These are phyloP conservation scores for Erodium maritimum DNA, from an alignment of 345 rosid genomes.

Conservation along the genomic window DNA sequence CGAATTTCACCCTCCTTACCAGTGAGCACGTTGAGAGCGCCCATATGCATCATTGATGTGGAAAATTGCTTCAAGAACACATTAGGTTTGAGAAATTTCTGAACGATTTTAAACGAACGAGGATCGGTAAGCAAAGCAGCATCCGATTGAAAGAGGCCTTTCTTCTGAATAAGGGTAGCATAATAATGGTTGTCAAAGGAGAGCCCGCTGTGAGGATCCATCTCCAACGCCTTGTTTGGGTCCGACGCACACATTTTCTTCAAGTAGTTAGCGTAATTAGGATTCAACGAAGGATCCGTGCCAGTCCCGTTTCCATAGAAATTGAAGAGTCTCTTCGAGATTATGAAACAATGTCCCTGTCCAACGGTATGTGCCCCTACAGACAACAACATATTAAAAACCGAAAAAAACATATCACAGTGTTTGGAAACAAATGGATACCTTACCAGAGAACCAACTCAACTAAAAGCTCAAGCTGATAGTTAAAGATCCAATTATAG, in stretches of 20 bases:
- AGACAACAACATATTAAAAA: background rate
- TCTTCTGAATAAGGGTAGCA: constrained; percentile 13
- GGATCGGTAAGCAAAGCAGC: constrained; percentile 42
- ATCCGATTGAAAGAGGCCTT: constrained; percentile 42
- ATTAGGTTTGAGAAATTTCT: constrained; percentile 7
- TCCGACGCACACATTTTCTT: constrained; percentile 28
- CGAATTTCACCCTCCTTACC: constrained; percentile 43
- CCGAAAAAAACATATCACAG: background rate
- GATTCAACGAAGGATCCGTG: constrained; percentile 37
- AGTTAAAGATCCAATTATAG: background rate
- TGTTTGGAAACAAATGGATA: background rate
- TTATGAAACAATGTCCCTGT: constrained; percentile 30
- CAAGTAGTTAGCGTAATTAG: constrained; percentile 22
- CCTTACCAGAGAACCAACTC: background rate
- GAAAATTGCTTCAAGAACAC: constrained; percentile 36
- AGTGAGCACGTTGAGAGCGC: constrained; percentile 27
- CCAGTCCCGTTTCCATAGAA: constrained; percentile 52
- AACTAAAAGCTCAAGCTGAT: background rate
- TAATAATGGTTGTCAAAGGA: constrained; percentile 40
- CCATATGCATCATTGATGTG: constrained; percentile 42
- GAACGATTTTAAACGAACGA: constrained; percentile 9
- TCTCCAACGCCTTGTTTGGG: constrained; percentile 18
- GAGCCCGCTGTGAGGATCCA: constrained; percentile 38
- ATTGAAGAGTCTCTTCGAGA: constrained; percentile 37
- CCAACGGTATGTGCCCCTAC: constrained; percentile 64